Evolutionary conservation across 106 monocot species (phyloP).

Genomic region (Dendrobium catenatum): DNA sequence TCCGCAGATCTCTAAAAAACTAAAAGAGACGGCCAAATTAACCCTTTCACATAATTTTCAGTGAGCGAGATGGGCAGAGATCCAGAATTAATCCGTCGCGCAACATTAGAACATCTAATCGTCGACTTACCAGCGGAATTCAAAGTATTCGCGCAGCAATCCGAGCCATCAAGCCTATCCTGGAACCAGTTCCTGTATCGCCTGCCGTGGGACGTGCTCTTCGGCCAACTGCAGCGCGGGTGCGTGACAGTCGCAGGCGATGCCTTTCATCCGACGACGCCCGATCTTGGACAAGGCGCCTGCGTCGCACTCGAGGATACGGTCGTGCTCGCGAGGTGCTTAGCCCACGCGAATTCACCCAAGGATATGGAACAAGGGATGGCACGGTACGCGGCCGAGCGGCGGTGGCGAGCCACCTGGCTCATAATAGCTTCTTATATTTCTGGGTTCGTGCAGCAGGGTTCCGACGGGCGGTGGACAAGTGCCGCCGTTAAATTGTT

Average conservation of each 20-base stretch:
- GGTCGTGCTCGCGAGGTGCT: conserved; percentile 30
- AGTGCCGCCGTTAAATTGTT: conserved; percentile 10
- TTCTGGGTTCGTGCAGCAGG: conserved; percentile 33
- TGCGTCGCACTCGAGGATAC: conserved; percentile 38
- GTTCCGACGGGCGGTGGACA: conserved; percentile 11
- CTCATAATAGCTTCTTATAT: conserved; percentile 26
- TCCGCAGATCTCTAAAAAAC: too few species aligned
- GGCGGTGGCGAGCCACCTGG: conserved; percentile 19
- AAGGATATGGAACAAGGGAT: background rate
- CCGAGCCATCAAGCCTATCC: conserved; percentile 20
- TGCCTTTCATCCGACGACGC: conserved; percentile 47
- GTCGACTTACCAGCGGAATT: conserved; percentile 21
- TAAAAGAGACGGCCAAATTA: too few species aligned
- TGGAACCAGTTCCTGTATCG: conserved; percentile 29
- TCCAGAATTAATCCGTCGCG: conserved; percentile 13
- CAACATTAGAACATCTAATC: conserved; percentile 19
- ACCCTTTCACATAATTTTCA: background rate
- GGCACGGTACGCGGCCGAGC: background rate
- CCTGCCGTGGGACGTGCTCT: conserved; percentile 22
- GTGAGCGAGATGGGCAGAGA: conserved; percentile 19
- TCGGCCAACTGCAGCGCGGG: conserved; percentile 8
- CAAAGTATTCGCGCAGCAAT: conserved; percentile 10
- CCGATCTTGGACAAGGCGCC: conserved; percentile 38
- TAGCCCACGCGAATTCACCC: background rate
- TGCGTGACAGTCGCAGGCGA: conserved; percentile 36